Evolutionary conservation across 768 basidiomycete genomes (phyloP), one percentile per base, ranked within the genome.

Genomic region (Agaricus sinodeliciosus): DNA sequence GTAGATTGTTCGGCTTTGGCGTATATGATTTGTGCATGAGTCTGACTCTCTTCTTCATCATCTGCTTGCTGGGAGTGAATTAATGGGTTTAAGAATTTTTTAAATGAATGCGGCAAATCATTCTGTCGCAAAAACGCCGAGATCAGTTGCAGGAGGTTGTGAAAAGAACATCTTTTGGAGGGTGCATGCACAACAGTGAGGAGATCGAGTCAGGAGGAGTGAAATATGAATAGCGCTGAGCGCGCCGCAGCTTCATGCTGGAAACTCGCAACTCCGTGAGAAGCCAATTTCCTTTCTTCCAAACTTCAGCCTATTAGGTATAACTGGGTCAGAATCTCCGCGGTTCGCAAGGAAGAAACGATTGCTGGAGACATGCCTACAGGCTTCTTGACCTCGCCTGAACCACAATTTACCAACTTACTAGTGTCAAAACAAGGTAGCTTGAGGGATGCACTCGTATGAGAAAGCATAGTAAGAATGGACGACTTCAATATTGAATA

Each of bases 91-190:
- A 47, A 39, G 37, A 15, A n/a, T 22, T 2, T 34, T 28, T 48
- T 15, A 54, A 34, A 54, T 54, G 52, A 54, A 54, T 39, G 52
- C 52, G 46, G 35, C 45, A 54, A 54, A 18, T 15, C 26, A 40
- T 42, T 13, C n/a, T 25, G 41, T 48, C 44, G 34, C 28, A 47
- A 26, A 42, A 54, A 47, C 45, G 39, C 52, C 45, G 46, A 54
- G 39, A 54, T 54, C 39, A 31, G 18, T 12, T 9, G 19, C 15
- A 40, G 31, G 18, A 50, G 15, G 40, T 40, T 50, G 49, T 22
- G 41, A 36, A 27, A 16, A 35, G 40, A 31, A 7, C 22, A 22
- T 22, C 22, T 22, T 22, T 12, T 28, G 18, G 28, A 35, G 16
- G 12, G 28, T n/a, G 41, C 15, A 19, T 31, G 15, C 46, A 19